Evolutionary conservation across 345 rosid species (phyloP).

Genomic region (Acer yangbiense): DNA sequence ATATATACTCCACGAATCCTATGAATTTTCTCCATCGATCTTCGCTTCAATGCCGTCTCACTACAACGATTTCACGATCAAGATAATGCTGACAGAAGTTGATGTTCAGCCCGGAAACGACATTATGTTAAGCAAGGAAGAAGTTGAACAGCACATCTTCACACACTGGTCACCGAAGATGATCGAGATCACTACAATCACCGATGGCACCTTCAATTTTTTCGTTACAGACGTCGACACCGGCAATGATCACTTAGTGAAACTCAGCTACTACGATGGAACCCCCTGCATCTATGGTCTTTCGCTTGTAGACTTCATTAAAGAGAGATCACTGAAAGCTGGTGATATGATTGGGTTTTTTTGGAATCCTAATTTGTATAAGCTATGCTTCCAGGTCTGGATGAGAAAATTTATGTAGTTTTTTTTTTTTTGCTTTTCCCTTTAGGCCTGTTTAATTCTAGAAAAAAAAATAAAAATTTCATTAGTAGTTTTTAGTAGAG

Average conservation of each 20-base stretch:
- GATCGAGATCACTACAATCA: neutral
- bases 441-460: no score
- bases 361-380: neutral
- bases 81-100: neutral
- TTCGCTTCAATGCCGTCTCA: neutral
- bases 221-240: neutral
- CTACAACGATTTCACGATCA: neutral
- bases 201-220: neutral
- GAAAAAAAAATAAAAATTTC: no score
- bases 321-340: neutral
- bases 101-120: neutral
- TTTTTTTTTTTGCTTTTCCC: no score
- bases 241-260: neutral
- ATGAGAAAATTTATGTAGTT: neutral
- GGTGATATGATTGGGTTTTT: constrained; percentile 5
- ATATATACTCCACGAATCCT: neutral
- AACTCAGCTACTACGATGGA: neutral
- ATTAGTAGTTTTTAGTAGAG: no score
- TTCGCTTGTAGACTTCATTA: neutral
- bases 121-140: neutral
- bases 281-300: neutral
- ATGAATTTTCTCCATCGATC: neutral
- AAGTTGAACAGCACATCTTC: neutral
- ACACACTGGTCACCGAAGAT: neutral
- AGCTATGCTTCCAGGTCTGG: neutral